Conservation (phyloP, 805 yeast genomes). For the Lachancea cidri region DNA sequence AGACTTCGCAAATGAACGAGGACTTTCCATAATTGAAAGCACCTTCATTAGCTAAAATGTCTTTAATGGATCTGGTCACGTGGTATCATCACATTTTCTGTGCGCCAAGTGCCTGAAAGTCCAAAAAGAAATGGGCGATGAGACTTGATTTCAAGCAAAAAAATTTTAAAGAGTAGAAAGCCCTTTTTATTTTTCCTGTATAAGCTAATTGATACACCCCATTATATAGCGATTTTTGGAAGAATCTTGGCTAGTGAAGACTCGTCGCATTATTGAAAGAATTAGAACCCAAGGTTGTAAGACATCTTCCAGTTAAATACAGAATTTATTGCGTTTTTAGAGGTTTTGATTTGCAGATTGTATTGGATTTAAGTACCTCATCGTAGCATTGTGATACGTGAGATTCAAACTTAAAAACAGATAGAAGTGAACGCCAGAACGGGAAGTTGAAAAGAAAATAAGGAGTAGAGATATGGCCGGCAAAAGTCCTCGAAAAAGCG, state of each 20-base stretch:
- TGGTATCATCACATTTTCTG: background rate
- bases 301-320: too few species aligned
- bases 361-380: background rate
- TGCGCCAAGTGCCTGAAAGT: background rate
- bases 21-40: conserved; percentile 68
- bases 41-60: conserved; percentile 54
- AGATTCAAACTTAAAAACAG: background rate
- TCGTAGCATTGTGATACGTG: background rate
- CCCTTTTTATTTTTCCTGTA: conserved; percentile 6
- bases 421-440: background rate
- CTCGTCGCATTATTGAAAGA: background rate
- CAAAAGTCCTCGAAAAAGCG: conserved; percentile 23
- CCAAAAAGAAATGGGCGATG: conserved; percentile 1
- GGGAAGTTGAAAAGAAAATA: background rate
- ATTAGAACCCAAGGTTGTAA: background rate
- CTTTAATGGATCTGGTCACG: background rate
- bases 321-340: background rate
- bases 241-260: background rate
- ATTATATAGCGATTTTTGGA: background rate
- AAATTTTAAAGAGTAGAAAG: conserved; percentile 9
- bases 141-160: conserved; percentile 6
- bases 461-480: conserved; percentile 15
- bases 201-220: background rate
- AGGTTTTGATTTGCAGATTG: background rate
- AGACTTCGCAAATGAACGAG: conserved; percentile 49